A percentile compares a stretch with the other conserved stretches of the same genome.
Evolutionary conservation across 306 rosid species (phyloP).

Genomic region (Castanospermum australe): DNA sequence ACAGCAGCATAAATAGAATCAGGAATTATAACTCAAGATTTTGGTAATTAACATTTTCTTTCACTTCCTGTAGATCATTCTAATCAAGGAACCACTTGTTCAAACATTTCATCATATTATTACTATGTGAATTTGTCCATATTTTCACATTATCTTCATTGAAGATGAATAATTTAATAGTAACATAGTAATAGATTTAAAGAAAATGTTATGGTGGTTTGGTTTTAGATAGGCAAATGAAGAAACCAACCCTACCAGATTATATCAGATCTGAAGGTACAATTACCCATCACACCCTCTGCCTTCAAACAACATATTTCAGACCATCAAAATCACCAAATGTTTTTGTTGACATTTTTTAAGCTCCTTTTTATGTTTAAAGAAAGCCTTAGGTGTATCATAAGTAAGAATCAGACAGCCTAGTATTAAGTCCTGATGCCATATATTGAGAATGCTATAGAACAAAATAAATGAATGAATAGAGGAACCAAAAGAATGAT

Average conservation of each 20-base stretch:
- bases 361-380: neutral
- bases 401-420: constrained; percentile 6
- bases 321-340: neutral
- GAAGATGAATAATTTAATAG: neutral
- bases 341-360: neutral
- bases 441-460: neutral
- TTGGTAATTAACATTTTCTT: neutral
- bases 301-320: neutral
- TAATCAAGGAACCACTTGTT: neutral
- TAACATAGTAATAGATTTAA: neutral
- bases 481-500: neutral
- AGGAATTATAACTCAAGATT: constrained; percentile 1
- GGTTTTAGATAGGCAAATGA: neutral
- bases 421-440: neutral
- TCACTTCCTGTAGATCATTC: neutral
- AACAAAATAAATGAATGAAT: neutral
- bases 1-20: constrained; percentile 2
- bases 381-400: constrained; percentile 2
- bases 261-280: neutral
- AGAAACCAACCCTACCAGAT: neutral
- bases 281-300: neutral
- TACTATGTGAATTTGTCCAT: neutral
- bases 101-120: neutral
- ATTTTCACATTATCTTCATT: constrained; percentile 12
- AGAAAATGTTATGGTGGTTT: neutral